Evolutionary conservation across 306 rosid genomes (phyloP).

Genomic region (Hippophae gyantsensis): DNA sequence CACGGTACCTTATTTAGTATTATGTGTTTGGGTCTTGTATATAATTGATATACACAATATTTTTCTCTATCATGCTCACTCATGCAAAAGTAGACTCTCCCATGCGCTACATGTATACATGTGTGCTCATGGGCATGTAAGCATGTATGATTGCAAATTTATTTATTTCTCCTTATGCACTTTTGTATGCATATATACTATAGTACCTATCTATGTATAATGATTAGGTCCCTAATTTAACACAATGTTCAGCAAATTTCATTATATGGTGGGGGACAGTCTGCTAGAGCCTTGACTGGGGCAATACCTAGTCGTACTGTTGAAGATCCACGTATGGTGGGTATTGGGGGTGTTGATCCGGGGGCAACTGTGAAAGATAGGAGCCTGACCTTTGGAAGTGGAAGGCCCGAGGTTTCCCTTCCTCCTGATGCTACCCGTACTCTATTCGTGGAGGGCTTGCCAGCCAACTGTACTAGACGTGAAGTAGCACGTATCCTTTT

Average conservation of each 20-base stretch:
- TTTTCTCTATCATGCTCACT: too few species aligned
- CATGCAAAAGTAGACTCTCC: too few species aligned
- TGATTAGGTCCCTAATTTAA: conserved; percentile 22
- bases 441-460: conserved; percentile 91
- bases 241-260: conserved; percentile 49
- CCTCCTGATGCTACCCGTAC: conserved; percentile 93
- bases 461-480: conserved; percentile 75
- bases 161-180: too few species aligned
- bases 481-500: conserved; percentile 98
- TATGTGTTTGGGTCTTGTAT: conserved; percentile 12
- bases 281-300: conserved; percentile 58
- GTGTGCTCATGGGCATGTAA: too few species aligned
- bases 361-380: conserved; percentile 52
- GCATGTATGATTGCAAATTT: too few species aligned
- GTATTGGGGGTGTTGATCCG: conserved; percentile 53
- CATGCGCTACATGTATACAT: too few species aligned
- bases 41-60: neutral
- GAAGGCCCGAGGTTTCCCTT: conserved; percentile 68
- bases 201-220: neutral
- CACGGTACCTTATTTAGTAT: conserved; percentile 46
- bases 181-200: neutral
- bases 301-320: conserved; percentile 45
- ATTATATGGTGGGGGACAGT: conserved; percentile 63
- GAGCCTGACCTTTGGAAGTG: conserved; percentile 47
- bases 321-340: conserved; percentile 54